Evolutionary conservation across 2,329 filamentous ascomycete genomes (phyloP), one percentile per base, ranked within the genome.

Genomic region (Aspergillus bombycis): DNA sequence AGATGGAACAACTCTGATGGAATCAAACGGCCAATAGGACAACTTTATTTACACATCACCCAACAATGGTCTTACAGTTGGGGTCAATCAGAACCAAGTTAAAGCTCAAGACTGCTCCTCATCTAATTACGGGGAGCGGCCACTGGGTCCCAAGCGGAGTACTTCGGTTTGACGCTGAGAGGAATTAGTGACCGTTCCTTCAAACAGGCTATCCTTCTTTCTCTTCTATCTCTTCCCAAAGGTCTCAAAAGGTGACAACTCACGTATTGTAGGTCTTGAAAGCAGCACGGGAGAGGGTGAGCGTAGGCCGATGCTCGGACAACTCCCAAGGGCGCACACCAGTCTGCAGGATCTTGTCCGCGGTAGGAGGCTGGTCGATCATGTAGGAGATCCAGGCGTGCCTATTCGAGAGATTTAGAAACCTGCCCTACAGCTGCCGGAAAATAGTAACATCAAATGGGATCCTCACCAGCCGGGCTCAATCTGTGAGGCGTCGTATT

Each of bases 191-290:
- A 56, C 9, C 16, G n/a, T 23, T n/a, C 43, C 32, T 57, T 28
- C 34, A 26, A 3, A 50, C 14, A 12, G 63, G 12, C 16, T 41
- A 7, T n/a, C 38, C n/a, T 41, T 41, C 38, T 41, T 41, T 41
- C 16, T 41, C 19, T 41, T n/a, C 8, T 41, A 1, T 19, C 7
- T 41, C 19, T 38, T 11, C 16, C 19, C 16, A 30, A 50, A 14
- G 10, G n/a, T 8, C 16, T 14, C 12, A 30, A 26, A 21, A n/a
- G 19, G 2, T 11, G 28, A n/a, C 28, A 52, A 89, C 94, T 79
- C 81, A 98, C 94, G 95, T 99, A 83, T 85, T 97, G 82, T 97
- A 99, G 38, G 95, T 88, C 84, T 92, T 96, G 84, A 89, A 99
- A 46, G 93, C 94, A 63, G 86, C 92, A 66, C 91, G 87, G 66